A percentile compares a stretch with the other conserved stretches of the same genome.
Evolutionary conservation across 371 early-diverging fungal species (phyloP).

Genomic region (Apophysomyces elegans): DNA sequence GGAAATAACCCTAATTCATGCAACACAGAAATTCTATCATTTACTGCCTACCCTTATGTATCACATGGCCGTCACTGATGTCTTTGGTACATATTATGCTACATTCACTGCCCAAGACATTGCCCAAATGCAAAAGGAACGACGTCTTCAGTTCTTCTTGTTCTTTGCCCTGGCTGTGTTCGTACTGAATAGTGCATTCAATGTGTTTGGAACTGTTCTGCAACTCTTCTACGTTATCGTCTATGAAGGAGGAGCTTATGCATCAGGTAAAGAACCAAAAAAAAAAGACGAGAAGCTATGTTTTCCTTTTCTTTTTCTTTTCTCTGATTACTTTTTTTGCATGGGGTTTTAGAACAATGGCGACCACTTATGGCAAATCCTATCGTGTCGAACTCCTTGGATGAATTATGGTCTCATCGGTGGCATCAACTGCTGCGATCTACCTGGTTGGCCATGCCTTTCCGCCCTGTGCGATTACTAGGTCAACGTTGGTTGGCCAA

Average conservation of each 20-base stretch:
- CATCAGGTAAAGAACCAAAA: constrained; percentile 28
- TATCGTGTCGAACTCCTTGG: constrained; percentile 29
- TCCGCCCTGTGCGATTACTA: constrained; percentile 37
- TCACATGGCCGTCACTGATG: constrained; percentile 24
- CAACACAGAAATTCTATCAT: constrained; percentile 40
- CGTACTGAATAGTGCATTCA: constrained; percentile 34
- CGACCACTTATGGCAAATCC: constrained; percentile 40
- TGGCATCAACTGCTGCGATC: constrained; percentile 48
- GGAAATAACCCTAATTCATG: background rate
- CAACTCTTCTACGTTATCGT: constrained; percentile 37
- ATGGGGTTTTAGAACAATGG: constrained; percentile 38
- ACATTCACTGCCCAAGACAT: constrained; percentile 33
- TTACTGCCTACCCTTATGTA: constrained; percentile 23
- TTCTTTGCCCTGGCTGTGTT: constrained; percentile 22
- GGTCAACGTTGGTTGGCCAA: constrained; percentile 30
- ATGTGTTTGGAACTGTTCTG: constrained; percentile 28
- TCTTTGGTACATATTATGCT: constrained; percentile 28
- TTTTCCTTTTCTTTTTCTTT: too few species aligned
- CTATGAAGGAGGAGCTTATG: constrained; percentile 42
- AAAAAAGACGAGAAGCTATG: too few species aligned
- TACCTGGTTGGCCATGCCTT: constrained; percentile 48
- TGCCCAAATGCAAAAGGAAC: constrained; percentile 14
- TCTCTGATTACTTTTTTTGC: too few species aligned
- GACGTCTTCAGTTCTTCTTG: constrained; percentile 29
- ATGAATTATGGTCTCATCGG: constrained; percentile 43